Conservation (phyloP, 768 basidiomycete species). For the Russula sp. region DNA sequence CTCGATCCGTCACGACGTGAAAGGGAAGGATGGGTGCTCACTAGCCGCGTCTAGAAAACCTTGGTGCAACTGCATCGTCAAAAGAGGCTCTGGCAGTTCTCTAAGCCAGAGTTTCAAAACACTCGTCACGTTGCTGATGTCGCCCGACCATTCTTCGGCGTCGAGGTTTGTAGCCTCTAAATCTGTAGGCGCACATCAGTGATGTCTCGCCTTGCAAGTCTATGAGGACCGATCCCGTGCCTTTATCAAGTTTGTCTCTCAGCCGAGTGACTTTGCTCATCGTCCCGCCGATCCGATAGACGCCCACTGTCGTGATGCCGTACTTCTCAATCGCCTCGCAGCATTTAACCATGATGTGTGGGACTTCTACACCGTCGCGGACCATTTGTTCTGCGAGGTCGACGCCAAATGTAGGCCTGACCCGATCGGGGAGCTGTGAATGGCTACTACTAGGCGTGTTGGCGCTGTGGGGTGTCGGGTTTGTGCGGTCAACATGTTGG, state of each 20-base stretch:
- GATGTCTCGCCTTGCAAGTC: neutral
- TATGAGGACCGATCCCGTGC: slow-evolving; percentile 33
- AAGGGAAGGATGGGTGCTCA: slow-evolving; percentile 35
- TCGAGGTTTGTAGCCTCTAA: slow-evolving; percentile 83
- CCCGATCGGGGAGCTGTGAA: slow-evolving; percentile 44
- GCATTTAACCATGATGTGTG: slow-evolving; percentile 80
- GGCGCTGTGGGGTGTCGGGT: slow-evolving; percentile 44
- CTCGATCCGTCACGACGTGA: neutral
- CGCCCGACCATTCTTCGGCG: slow-evolving; percentile 82
- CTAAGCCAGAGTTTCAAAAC: slow-evolving; percentile 94
- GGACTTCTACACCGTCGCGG: slow-evolving; percentile 88
- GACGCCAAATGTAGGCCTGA: slow-evolving; percentile 84
- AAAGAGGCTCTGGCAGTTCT: slow-evolving; percentile 88
- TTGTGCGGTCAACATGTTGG: slow-evolving; percentile 42
- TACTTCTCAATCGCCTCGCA: slow-evolving; percentile 87
- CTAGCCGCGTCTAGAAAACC: slow-evolving; percentile 95
- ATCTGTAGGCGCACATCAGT: slow-evolving; percentile 38
- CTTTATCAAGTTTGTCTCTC: slow-evolving; percentile 79
- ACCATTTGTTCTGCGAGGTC: slow-evolving; percentile 89
- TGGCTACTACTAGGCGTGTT: slow-evolving; percentile 27
- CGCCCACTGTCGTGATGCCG: slow-evolving; percentile 76
- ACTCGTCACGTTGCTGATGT: slow-evolving; percentile 95
- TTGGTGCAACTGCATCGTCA: slow-evolving; percentile 78
- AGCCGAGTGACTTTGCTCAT: slow-evolving; percentile 79
- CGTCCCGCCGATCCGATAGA: slow-evolving; percentile 91